Base-by-base conservation (phyloP, 768 basidiomycete species). In the Mycena rebaudengoi region DNA sequence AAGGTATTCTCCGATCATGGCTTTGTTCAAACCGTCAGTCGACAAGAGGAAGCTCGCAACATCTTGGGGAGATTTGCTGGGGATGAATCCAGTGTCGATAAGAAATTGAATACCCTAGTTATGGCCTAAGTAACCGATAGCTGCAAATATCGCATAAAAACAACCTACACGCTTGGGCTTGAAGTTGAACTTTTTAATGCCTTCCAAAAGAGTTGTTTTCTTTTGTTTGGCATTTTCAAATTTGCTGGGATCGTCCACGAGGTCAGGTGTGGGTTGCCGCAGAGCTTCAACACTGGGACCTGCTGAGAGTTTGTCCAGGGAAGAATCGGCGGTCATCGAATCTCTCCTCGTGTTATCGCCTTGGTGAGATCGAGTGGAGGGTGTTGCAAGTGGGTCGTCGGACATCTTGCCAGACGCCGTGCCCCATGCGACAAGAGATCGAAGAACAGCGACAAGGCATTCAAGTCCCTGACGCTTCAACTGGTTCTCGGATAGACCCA, bases 211-310 rank as follows among this genome's bases (percentile, higher is more conserved):
- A 0, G 92, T 96, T 32, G 94, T 98, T 80, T 99, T 99, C 79
- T 94, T 91, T 79, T 95, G 93, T 75, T 98, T 98, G 12, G 96
- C 98, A 63, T 86, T 96, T 80, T 98, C 97, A 66, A 99, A 98
- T 71, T 86, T 86, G 20, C 84, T 90, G 1, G 97, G 97, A 74
- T 99, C 97, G 71, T 99, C 98, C n/a, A 79, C 77, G 37, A 89
- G 72, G 60, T 95, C 94, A 0, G 95, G 93, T 0, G 94, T 95
- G 12, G 86, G 78, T 52, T 89, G 87, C 56, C 91, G 84, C 20
- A 87, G 78, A 3, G 78, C 79, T 68, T 92, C 91, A 11, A 77
- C 75, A 66, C 86, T 88, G 39, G 77, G 74, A 40, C 76, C 74
- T 21, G 78, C 73, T 50, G 88, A 78, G 32, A 90, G 75, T 70